Conservation (phyloP, 768 basidiomycete species). For the Lactarius indigo region DNA sequence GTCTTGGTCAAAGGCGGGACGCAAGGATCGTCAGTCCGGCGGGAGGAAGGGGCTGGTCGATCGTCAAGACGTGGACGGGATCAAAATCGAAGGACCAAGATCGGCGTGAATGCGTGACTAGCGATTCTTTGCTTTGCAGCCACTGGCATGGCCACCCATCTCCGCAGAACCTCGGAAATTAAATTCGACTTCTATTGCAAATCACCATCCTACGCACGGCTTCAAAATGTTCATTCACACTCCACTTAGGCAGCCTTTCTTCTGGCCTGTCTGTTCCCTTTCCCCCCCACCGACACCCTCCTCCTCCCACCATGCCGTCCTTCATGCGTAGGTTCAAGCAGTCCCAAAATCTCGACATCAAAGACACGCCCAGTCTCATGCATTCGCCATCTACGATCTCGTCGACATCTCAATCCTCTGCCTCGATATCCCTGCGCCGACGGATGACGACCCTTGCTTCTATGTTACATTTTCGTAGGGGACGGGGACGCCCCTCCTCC, state of each 20-base stretch:
- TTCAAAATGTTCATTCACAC: background rate
- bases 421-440: background rate
- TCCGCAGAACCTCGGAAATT: background rate
- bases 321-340: background rate
- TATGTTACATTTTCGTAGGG: background rate
- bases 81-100: background rate
- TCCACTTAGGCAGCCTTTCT: background rate
- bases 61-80: background rate
- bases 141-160: background rate
- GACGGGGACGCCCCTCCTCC: background rate
- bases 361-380: constrained; percentile 3
- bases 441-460: constrained; percentile 2
- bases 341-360: background rate
- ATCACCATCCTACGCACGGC: background rate
- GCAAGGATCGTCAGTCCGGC: background rate
- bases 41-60: background rate
- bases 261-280: background rate
- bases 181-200: background rate
- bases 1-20: background rate
- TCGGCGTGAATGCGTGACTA: background rate
- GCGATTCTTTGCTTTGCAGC: too few relatives aligned
- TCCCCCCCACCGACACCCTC: background rate
- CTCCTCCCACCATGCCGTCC: background rate
- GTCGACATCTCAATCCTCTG: constrained; percentile 10
- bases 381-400: constrained; percentile 17